Evolutionary conservation across 768 basidiomycete species (phyloP), one percentile per base, ranked within the genome.

Genomic region (Coprinopsis strossmayeri): DNA sequence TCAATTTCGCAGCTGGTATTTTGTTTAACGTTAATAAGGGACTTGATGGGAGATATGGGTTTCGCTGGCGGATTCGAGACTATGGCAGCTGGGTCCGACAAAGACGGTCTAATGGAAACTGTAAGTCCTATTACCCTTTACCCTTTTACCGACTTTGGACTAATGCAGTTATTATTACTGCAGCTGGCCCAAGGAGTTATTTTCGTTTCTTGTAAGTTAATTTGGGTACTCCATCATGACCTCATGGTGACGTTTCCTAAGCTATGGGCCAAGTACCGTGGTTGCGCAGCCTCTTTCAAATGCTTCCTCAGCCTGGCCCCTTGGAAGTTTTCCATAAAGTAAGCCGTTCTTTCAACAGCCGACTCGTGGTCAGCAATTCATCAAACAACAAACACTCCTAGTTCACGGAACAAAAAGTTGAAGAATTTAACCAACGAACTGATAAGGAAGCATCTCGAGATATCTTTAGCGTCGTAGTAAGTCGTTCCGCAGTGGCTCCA

Each of bases 51-150:
- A n/a, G 59, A 61, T 34, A 61, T 60, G 56, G 42, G 50, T 2
- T 61, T 61, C 45, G 57, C 57, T 30, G 60, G 59, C 13, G 60
- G 60, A 7, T 59, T 60, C 15, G 60, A 61, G 41, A 59, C 57
- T n/a, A 55, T 61, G 43, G 38, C 37, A 20, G 59, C 54, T n/a
- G 60, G 52, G 2, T 46, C 54, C 40, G 60, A 61, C 24, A 43
- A n/a, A 5, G 59, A 60, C 24, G 57, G 56, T 5, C 57, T 60
- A 57, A 55, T 56, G 54, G 53, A 61, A 48, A 41, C 55, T 55
- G 46, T 48, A 26, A 20, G 34, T 12, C 25, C 34, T 7, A 32
- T 32, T 15, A 2, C 3, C 4, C 20, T 35, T 23, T n/a, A 17
- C 34, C 38, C 21, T 35, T 7, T 9, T 15, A 7, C 15, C n/a